Base-by-base conservation (phyloP, 2,329 filamentous ascomycete species). In the Xenoacremonium recifei region DNA sequence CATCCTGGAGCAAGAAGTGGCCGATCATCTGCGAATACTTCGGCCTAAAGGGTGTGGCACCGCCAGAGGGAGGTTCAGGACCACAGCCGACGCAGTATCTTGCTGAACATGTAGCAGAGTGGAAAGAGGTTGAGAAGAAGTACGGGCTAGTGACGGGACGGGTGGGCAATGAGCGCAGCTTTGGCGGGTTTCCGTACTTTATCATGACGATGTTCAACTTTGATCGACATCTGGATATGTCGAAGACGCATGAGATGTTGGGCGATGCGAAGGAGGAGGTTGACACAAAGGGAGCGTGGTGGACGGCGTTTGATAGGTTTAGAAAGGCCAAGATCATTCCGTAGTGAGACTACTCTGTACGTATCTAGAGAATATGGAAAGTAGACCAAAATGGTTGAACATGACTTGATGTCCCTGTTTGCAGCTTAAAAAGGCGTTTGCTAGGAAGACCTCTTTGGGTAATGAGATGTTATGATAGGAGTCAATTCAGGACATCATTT, bases 1-100 rank as follows among this genome's bases (percentile, higher is more conserved):
- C 51, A 5, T 63, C 60, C 3, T 73, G 70, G 71, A 63, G 61
- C 13, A 49, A 56, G 10, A 71, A 72, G 50, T 74, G 70, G 71
- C 68, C 69, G 3, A 50, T 70, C 5, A 66, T 73, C 33, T 70
- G 67, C 50, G 61, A 67, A 6, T 73, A 71, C 49, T 73, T 73
- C 56, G 66, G 68, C 3, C 54, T 74, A 29, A 66, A 67, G 47
- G 70, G 70, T 1, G 64, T 64, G 6, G 47, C 51, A 3, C 60
- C 63, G 6, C 58, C 58, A 6, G 27, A 44, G 4, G 56, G 53
- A 3, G 57, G 57, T 6, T 52, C 50, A 20, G 62, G 58, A 1
- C 62, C 61, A 6, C 57, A 65, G 35, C 63, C 63, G 4, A 54
- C 50, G 3, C 51, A 53, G 36, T 61, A 59, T 44, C 52, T 64